These are phyloP conservation scores for Acanthamoeba healyi DNA, from an alignment of 208 protist species.

Conservation along the genomic window DNA sequence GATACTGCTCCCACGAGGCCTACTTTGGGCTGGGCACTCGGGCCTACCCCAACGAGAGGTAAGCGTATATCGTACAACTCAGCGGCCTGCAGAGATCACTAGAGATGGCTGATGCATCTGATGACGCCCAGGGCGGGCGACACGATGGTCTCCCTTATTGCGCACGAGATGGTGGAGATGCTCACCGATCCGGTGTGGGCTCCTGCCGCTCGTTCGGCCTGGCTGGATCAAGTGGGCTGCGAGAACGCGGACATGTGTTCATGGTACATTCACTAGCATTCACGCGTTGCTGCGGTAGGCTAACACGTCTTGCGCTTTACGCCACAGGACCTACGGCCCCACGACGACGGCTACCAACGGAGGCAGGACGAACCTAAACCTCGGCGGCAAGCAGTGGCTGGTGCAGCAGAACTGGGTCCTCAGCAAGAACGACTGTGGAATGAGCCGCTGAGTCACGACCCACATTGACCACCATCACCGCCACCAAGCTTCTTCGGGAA, in stretches of 20 bases:
- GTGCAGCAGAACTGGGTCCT: constrained; percentile 57
- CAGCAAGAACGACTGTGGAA: constrained; percentile 52
- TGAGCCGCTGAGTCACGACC: not conserved
- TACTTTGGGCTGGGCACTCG: not conserved
- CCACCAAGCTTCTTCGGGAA: too few species aligned
- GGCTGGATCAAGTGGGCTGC: constrained; percentile 16
- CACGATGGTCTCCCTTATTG: not conserved
- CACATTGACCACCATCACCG: too few species aligned
- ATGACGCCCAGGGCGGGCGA: not conserved
- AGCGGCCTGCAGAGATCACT: not conserved
- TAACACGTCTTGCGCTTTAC: not conserved
- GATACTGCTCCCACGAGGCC: constrained; percentile 47
- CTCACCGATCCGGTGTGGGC: constrained; percentile 53
- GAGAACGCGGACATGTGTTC: constrained; percentile 55
- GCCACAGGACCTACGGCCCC: constrained; percentile 20
- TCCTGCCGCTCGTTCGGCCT: not conserved
- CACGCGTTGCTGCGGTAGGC: too few species aligned
- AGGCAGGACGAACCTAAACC: not conserved
- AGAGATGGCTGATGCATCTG: not conserved
- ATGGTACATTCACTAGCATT: too few species aligned
- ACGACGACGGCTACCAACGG: not conserved
- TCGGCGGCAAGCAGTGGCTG: constrained; percentile 32
- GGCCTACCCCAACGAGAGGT: constrained; percentile 33
- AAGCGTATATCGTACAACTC: not conserved
- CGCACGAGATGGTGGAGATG: constrained; percentile 17